Base-by-base conservation (phyloP, 228 moss, liverwort and hornwort genomes). In the Sphagnum fallax region DNA sequence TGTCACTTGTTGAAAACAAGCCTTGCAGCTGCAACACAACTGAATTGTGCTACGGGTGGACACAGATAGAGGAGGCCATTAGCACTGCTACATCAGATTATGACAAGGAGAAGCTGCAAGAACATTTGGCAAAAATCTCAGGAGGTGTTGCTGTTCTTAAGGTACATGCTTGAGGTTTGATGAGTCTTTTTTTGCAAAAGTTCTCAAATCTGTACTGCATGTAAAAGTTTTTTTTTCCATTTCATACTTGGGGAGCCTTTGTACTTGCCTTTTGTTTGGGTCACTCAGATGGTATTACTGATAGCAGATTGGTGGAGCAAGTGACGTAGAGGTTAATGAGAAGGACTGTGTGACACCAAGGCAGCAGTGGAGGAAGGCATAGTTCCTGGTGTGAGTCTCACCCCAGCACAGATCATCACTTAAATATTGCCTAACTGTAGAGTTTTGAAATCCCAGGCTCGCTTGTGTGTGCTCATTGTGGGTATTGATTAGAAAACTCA, bases 31-130 rank as follows among this genome's bases (percentile, higher is more conserved):
- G 32, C 32, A 32, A 32, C 32, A 0, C 32, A 2, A 32, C 32
- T 32, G 2, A 32, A 32, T 32, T 32, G 32, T 32, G 81, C 75
- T 85, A 32, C 2, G 3, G 32, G 32, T 2, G 2, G 32, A 32
- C 32, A 32, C 32, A 32, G 32, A 32, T 32, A 51, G 68, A 78
- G 47, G 85, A 85, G 63, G 81, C 85, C 5, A 76, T 78, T 50
- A 76, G 58, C 51, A 16, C 47, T 18, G 73, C 79, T 5, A 81
- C 85, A 10, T 85, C 85, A 49, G 85, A 85, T 53, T 81, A 85
- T 53, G 85, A 85, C n/a, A 85, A 79, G 49, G 85, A 85, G 57
- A 85, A 85, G 63, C 63, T 85, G 53, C 85, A 85, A 60, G 85
- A 85, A 51, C 70, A 81, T 5, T 68, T 85, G 60, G 85, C 81